A percentile compares a stretch with the other conserved stretches of the same genome.
These are phyloP conservation scores for Fusarium camptoceras DNA, from an alignment of 2,329 filamentous ascomycete genomes.

Conservation along the genomic window DNA sequence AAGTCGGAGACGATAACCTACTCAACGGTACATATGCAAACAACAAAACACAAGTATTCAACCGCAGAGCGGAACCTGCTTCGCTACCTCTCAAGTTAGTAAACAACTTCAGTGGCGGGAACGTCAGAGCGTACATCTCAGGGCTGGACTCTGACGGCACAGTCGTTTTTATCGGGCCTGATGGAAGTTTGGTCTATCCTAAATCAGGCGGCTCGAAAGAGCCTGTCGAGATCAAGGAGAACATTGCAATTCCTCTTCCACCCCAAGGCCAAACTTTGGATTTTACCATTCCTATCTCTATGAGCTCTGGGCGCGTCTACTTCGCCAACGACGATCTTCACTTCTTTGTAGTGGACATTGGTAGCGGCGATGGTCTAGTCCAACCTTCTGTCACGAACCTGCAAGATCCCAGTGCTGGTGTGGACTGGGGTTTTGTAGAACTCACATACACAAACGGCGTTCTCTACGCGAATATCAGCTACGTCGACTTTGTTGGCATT, in stretches of 20 bases:
- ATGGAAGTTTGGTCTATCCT: slow-evolving; percentile 58
- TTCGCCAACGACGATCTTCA: slow-evolving; percentile 57
- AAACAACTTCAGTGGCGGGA: slow-evolving; percentile 57
- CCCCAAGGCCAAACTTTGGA: slow-evolving; percentile 52
- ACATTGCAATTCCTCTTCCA: slow-evolving; percentile 59
- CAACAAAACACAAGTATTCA: slow-evolving; percentile 14
- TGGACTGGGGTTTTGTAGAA: slow-evolving; percentile 65
- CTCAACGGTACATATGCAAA: slow-evolving; percentile 53
- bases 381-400: slow-evolving; percentile 61
- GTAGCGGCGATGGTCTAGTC: slow-evolving; percentile 55
- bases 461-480: slow-evolving; percentile 62
- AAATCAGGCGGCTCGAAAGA: slow-evolving; percentile 49
- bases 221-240: slow-evolving; percentile 53
- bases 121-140: slow-evolving; percentile 59
- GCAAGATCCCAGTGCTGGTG: slow-evolving; percentile 55
- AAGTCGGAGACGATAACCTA: slow-evolving; percentile 54
- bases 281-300: slow-evolving; percentile 55
- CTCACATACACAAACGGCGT: slow-evolving; percentile 56
- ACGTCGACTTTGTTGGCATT: slow-evolving; percentile 64
- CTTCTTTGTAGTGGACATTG: slow-evolving; percentile 56
- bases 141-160: slow-evolving; percentile 55
- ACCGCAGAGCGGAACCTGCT: slow-evolving; percentile 7
- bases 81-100: slow-evolving; percentile 51
- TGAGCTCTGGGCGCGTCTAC: slow-evolving; percentile 59
- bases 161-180: slow-evolving; percentile 58